Conservation (phyloP, 768 basidiomycete genomes). For the Pholiota conissans region DNA sequence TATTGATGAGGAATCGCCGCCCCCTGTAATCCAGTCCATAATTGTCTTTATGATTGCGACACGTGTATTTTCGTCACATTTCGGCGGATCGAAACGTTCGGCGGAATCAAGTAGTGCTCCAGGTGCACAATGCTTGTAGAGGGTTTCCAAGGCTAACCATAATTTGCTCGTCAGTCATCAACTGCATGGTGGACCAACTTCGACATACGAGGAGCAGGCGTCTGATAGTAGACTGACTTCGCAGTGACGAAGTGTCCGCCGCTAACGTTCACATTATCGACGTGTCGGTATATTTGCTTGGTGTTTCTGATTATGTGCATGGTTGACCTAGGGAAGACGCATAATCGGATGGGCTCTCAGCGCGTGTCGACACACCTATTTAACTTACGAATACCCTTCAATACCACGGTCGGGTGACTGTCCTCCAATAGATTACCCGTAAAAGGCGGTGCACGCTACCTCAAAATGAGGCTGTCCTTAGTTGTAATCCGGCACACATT, state of each 20-base stretch:
- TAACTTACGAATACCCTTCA: background rate
- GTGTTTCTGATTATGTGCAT: background rate
- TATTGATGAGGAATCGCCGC: constrained; percentile 1
- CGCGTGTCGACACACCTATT: background rate
- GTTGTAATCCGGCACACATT: background rate
- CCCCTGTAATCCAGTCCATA: constrained; percentile 13
- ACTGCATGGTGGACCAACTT: too few relatives aligned
- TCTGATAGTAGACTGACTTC: background rate
- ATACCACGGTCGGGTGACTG: background rate
- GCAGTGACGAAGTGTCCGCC: background rate
- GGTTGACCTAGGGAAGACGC: background rate
- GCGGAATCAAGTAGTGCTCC: constrained; percentile 10
- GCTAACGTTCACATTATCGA: background rate
- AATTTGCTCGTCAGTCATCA: background rate
- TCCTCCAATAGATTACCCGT: background rate
- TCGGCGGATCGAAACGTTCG: constrained; percentile 19
- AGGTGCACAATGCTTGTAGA: background rate
- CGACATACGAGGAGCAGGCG: background rate
- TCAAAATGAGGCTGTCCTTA: background rate
- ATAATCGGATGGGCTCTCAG: background rate
- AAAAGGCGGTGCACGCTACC: background rate
- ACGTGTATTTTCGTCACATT: constrained; percentile 13
- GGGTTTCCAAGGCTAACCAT: background rate
- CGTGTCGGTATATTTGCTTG: background rate
- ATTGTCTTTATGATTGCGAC: constrained; percentile 9